phyloP scores from a whole-genome alignment of 2,329 filamentous ascomycete species.

The Penicillium griseofulvum region DNA sequence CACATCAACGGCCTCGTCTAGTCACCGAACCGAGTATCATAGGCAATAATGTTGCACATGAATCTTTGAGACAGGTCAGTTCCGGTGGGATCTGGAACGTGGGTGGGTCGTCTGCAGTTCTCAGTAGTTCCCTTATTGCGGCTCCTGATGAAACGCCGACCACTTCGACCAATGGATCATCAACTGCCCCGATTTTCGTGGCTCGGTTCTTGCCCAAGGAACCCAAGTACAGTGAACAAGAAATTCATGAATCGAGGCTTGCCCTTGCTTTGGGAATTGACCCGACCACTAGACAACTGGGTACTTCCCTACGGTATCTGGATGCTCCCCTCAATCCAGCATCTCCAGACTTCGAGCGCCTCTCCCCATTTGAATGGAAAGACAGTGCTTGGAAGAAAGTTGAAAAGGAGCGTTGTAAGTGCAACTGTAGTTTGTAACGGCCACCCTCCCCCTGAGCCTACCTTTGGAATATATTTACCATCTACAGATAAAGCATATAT shows the following conservation, averaged over 20 bases:
- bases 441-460: background rate
- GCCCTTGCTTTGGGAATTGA: constrained; percentile 81
- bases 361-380: constrained; percentile 39
- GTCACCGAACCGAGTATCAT: constrained; percentile 27
- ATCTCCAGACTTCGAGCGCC: constrained; percentile 29
- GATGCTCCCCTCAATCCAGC: constrained; percentile 25
- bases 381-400: constrained; percentile 39
- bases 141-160: constrained; percentile 63
- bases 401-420: constrained; percentile 36
- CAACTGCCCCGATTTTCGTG: constrained; percentile 65
- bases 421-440: background rate
- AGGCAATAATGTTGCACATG: constrained; percentile 12
- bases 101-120: constrained; percentile 63
- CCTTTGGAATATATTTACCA: constrained; percentile 5
- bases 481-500: constrained; percentile 5
- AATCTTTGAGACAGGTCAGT: constrained; percentile 54
- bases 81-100: constrained; percentile 73
- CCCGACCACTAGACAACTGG: constrained; percentile 63
- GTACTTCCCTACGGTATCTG: constrained; percentile 42
- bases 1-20: constrained; percentile 36
- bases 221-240: constrained; percentile 59
- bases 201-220: constrained; percentile 55
- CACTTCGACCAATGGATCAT: constrained; percentile 67
- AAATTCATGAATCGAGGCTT: constrained; percentile 70
- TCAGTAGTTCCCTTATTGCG: constrained; percentile 42